Base-by-base conservation (phyloP, 371 early-diverging fungal genomes). In the Mucor saturninus region DNA sequence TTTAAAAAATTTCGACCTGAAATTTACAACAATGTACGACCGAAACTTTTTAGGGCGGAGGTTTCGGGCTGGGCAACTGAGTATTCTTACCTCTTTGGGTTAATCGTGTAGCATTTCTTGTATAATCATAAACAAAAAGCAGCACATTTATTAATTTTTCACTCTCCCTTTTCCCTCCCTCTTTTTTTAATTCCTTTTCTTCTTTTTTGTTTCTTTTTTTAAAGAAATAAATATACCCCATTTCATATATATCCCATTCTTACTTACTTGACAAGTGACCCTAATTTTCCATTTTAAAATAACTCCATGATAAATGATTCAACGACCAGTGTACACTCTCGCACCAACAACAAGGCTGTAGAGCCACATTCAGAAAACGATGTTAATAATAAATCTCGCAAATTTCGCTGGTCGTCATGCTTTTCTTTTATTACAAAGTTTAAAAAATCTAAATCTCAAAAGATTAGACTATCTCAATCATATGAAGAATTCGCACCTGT, bases 341-440 rank as follows among this genome's bases (percentile, higher is more conserved):
- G 2, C 31, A 40, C 35, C 26, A 45, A 31, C 26, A 52, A 53
- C 39, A 67, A 53, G 39, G 26, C 38, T 28, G 6, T 51, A 56
- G 49, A 52, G 5, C 29, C 13, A 9, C 30, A 14, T 30, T 50
- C 50, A 26, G 29, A 11, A 13, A 30, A 50, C 14, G 50, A 50
- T 11, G 3, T 1, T 4, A 30, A 30, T 52, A 38, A 50, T 51
- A 66, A 66, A 51, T 31, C 56, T n/a, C 64, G 64, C 48, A 68
- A 64, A 45, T 56, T 81, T 58, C 65, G 69, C 65, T 69, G 69
- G 69, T 61, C 69, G 58, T 56, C 65, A 50, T 69, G 69, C 50
- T 60, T 69, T 51, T 65, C 69, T 2, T 69, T 69, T 61, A 52
- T 69, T n/a, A 40, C 57, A 30, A 67, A 68, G 56, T 37, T 59